Base-by-base conservation (phyloP, 179 eudicot genomes). In the Spinacia oleracea region DNA sequence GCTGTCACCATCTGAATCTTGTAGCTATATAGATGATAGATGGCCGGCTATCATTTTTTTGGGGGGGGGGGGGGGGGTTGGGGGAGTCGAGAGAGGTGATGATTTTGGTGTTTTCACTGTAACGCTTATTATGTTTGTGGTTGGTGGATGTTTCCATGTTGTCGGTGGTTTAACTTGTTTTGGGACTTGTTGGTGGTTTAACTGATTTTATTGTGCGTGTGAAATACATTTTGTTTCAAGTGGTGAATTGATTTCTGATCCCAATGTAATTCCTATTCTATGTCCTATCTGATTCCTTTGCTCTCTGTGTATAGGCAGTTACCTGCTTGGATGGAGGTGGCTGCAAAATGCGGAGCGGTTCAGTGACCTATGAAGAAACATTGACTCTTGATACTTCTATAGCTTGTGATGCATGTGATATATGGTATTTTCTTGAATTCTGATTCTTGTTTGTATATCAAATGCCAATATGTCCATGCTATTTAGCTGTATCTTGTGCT, bases 331-430 rank as follows among this genome's bases (percentile, higher is more conserved):
- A 88, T 79, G 92, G 97, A 81, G 97, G 87, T 89, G 92, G 85
- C 79, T 95, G 98, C 89, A 91, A 89, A 85, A 79, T 93, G 72
- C 92, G 93, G 65, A 88, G 83, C 81, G 87, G 88, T 70, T 91
- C 87, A 74, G 80, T 87, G 74, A 80, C 88, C 77, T 79, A 80
- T 79, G 95, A 89, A 69, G 97, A 89, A 84, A 87, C 83, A 81
- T 78, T 85, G 77, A 79, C 86, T 79, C 87, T 90, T 70, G 98
- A 95, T 79, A 93, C 93, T 75, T 95, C 98, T 67, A 89, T 95
- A 79, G 98, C 98, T 67, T 95, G 98, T 85, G 98, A 95, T 90
- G 86, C 89, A 73, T 95, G 98, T 87, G 97, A 95, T 87, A 84
- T 79, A 80, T 95, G 98, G 98, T 95, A 92, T 29, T 78, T 34